A percentile compares a stretch with the other conserved stretches of the same genome.
These are phyloP conservation scores for Escallonia herrerae DNA, from an alignment of 129 eudicot genomes.

Conservation along the genomic window DNA sequence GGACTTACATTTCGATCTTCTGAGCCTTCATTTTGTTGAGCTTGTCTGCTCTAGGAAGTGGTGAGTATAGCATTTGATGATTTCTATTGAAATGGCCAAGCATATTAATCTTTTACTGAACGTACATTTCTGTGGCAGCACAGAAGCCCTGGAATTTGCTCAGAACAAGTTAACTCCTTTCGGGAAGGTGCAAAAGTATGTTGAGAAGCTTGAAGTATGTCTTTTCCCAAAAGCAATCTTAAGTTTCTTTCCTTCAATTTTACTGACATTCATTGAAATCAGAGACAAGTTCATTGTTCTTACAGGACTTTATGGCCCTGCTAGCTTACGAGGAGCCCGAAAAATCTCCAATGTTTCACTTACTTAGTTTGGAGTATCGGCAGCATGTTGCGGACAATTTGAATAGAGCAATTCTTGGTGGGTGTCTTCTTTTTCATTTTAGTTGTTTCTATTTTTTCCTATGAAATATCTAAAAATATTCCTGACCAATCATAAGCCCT, in stretches of 20 bases:
- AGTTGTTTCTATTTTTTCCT: neutral
- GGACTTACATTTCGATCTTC: conserved; percentile 79
- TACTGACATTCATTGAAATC: neutral
- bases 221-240: conserved; percentile 5
- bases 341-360: conserved; percentile 87
- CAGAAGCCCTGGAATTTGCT: conserved; percentile 84
- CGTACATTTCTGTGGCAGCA: conserved; percentile 47
- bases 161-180: conserved; percentile 66
- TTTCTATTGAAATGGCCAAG: neutral
- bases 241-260: neutral
- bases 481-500: neutral
- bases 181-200: conserved; percentile 60
- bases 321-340: conserved; percentile 92
- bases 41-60: conserved; percentile 66
- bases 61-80: conserved; percentile 33
- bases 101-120: conserved; percentile 7
- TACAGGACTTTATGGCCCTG: conserved; percentile 78
- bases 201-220: conserved; percentile 69
- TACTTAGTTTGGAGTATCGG: conserved; percentile 63
- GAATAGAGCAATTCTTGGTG: conserved; percentile 84
- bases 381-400: conserved; percentile 74
- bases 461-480: neutral
- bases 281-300: neutral
- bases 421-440: conserved; percentile 1
- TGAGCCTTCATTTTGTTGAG: conserved; percentile 88